Evolutionary conservation across 208 protist species (phyloP), one percentile per base, ranked within the genome.

Genomic region (Endotrypanum monterogeii): DNA sequence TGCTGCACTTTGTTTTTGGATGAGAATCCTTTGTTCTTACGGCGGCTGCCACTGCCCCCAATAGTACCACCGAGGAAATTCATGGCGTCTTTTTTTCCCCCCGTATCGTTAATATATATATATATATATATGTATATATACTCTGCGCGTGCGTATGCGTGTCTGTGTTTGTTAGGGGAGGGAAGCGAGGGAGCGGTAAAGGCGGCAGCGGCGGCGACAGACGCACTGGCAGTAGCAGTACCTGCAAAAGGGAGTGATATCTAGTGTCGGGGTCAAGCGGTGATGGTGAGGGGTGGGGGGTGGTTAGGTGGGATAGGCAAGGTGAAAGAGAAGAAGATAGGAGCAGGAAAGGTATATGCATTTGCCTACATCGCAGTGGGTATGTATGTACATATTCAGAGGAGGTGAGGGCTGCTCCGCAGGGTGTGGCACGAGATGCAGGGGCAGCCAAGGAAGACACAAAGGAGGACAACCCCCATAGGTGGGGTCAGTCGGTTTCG

Each of bases 1-100:
- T 89, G 87, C 88, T 93, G 85, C 30, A 94, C 79, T 83, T 96
- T 96, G 67, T 91, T 88, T 28, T 86, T 82, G 55, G 85, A 89
- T 23, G 87, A 92, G 72, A 96, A 94, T 62, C 82, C 83, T 67
- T 91, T 94, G 75, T 93, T 87, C 78, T 90, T 94, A 32, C 66
- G 77, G 50, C 60, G 48, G 14, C 72, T 57, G 28, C 73, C 76
- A 41, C 67, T 56, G 25, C 66, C 50, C 30, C 69, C 48, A 37
- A 68, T 20, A 50, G 71, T 50, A 1, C 39, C 46, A 37, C 60
- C 70, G 52, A 87, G 82, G 69, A 79, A 83, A 41, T 73, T 83
- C 79, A 83, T 54, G 37, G 16, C 14, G 3, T 20, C 41, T 32
- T 39, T 28, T 23, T 73, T 41, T 61, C 48, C 35, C 25, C 23